phyloP scores from a whole-genome alignment of 306 rosid genomes.

The Vigna unguiculata region DNA sequence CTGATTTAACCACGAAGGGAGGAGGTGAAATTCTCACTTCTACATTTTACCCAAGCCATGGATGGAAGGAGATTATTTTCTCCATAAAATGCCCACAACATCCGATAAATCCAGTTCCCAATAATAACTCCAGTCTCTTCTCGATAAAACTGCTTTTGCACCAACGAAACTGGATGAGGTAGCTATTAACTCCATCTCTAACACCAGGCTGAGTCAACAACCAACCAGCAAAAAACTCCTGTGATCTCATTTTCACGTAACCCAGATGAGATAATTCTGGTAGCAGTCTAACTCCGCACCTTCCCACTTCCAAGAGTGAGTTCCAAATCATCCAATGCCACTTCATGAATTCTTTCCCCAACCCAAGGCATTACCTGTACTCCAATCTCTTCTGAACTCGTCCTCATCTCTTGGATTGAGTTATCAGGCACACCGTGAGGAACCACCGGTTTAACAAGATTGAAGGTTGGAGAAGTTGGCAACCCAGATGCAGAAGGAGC shows the following conservation, averaged over 20 bases:
- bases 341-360: slow-evolving; percentile 88
- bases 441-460: slow-evolving; percentile 59
- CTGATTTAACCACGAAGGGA: slow-evolving; percentile 23
- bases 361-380: slow-evolving; percentile 87
- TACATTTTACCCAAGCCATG: slow-evolving; percentile 11
- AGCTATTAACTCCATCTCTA: slow-evolving; percentile 33
- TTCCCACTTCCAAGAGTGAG: slow-evolving; percentile 87
- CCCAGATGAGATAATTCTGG: slow-evolving; percentile 17
- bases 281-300: slow-evolving; percentile 48
- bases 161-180: slow-evolving; percentile 19
- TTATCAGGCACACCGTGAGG: slow-evolving; percentile 49
- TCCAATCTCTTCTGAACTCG: slow-evolving; percentile 59
- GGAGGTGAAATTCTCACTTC: slow-evolving; percentile 12
- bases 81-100: slow-evolving; percentile 33
- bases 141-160: slow-evolving; percentile 35
- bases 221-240: slow-evolving; percentile 42
- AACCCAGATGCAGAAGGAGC: slow-evolving; percentile 51
- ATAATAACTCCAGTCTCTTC: slow-evolving; percentile 29
- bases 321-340: slow-evolving; percentile 82
- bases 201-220: slow-evolving; percentile 46
- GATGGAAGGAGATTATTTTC: slow-evolving; percentile 16
- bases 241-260: slow-evolving; percentile 32
- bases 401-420: slow-evolving; percentile 51
- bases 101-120: neutral
- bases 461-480: slow-evolving; percentile 81